These are phyloP conservation scores for Xylaria longipes DNA, from an alignment of 495 filamentous ascomycete genomes.

Conservation along the genomic window DNA sequence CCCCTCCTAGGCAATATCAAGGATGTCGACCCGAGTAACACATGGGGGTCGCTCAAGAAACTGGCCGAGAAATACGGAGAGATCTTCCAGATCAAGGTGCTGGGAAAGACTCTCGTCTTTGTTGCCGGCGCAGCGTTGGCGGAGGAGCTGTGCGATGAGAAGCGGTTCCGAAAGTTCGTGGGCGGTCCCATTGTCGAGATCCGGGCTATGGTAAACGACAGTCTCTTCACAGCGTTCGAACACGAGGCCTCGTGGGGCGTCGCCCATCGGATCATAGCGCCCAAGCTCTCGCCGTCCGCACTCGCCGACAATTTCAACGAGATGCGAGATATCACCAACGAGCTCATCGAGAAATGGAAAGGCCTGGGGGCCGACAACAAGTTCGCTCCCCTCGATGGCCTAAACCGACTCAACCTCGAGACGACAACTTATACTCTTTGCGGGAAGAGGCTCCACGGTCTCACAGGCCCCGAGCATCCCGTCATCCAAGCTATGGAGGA, in stretches of 20 bases:
- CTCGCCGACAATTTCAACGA: constrained; percentile 68
- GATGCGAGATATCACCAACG: constrained; percentile 68
- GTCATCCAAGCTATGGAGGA: constrained; percentile 70
- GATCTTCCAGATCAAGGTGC: constrained; percentile 70
- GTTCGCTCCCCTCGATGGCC: constrained; percentile 66
- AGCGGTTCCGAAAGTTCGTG: constrained; percentile 69
- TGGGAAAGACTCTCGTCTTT: constrained; percentile 51
- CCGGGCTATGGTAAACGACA: constrained; percentile 63
- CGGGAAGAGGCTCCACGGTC: constrained; percentile 71
- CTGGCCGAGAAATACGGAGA: constrained; percentile 72
- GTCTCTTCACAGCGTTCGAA: constrained; percentile 72
- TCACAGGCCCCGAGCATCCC: constrained; percentile 66
- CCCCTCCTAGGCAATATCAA: constrained; percentile 73
- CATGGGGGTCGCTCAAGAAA: constrained; percentile 66
- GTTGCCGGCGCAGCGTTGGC: constrained; percentile 62
- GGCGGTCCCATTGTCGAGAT: constrained; percentile 61
- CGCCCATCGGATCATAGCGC: constrained; percentile 73
- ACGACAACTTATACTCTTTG: constrained; percentile 67
- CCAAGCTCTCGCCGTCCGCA: constrained; percentile 67
- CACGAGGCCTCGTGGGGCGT: constrained; percentile 71
- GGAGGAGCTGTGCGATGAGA: constrained; percentile 72
- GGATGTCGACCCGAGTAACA: constrained; percentile 65
- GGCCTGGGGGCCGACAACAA: constrained; percentile 56
- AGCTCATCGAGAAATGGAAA: constrained; percentile 74
- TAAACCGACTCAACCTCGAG: constrained; percentile 75